Evolutionary conservation across 164 flowering plant species (phyloP).

Genomic region (Buxus sempervirens): DNA sequence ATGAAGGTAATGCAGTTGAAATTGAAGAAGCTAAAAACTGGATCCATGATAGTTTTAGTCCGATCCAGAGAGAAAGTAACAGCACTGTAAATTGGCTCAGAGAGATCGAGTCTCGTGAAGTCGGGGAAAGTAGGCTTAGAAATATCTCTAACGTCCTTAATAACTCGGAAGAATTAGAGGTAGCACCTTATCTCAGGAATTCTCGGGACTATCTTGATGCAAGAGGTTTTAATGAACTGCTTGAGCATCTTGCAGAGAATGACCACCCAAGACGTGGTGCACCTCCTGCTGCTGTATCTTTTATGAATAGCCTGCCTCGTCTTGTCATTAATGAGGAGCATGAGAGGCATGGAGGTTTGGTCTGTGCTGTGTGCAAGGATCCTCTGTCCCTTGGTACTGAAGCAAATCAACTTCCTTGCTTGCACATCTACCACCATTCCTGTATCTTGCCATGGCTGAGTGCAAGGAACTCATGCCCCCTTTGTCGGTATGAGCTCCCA

Average conservation of each 20-base stretch:
- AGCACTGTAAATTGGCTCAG: constrained; percentile 16
- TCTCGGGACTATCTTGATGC: constrained; percentile 51
- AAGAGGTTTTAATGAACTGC: constrained; percentile 57
- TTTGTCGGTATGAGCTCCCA: constrained; percentile 89
- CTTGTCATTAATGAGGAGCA: constrained; percentile 45
- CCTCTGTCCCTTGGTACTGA: constrained; percentile 41
- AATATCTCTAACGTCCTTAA: constrained; percentile 20
- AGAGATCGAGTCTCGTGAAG: constrained; percentile 34
- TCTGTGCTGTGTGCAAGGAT: constrained; percentile 91
- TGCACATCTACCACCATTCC: constrained; percentile 72
- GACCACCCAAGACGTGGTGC: constrained; percentile 67
- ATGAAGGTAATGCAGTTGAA: constrained; percentile 33
- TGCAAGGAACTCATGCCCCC: constrained; percentile 86
- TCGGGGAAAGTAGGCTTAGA: constrained; percentile 29
- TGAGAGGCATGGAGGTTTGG: constrained; percentile 38
- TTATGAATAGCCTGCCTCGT: constrained; percentile 55
- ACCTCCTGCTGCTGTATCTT: constrained; percentile 75
- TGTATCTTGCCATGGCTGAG: constrained; percentile 88
- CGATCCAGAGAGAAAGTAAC: constrained; percentile 25
- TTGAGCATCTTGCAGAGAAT: constrained; percentile 52
- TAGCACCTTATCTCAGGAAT: constrained; percentile 27
- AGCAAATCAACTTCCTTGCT: constrained; percentile 79
- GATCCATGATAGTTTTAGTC: constrained; percentile 14
- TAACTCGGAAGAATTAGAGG: constrained; percentile 30
- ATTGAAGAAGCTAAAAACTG: constrained; percentile 19